A percentile compares a stretch with the other conserved stretches of the same genome.
Evolutionary conservation across 2,329 filamentous ascomycete species (phyloP).

Genomic region (Anisogramma anomala): DNA sequence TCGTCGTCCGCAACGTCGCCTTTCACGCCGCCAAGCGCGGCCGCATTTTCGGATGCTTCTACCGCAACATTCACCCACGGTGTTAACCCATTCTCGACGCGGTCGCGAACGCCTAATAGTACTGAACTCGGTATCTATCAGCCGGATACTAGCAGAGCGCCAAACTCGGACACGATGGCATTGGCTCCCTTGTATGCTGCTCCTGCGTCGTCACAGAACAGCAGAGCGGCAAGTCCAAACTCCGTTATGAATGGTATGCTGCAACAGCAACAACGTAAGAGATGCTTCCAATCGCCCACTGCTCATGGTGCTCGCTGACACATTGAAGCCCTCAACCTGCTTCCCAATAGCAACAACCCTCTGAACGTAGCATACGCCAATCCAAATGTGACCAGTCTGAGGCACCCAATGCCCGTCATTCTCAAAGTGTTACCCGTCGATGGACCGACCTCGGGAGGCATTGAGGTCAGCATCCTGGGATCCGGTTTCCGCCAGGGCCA

Average conservation of each 20-base stretch:
- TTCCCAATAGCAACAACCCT: slow-evolving; percentile 5
- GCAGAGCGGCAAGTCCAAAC: slow-evolving; percentile 65
- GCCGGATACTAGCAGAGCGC: slow-evolving; percentile 42
- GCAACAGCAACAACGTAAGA: slow-evolving; percentile 25
- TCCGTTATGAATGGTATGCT: slow-evolving; percentile 35
- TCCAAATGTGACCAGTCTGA: slow-evolving; percentile 5
- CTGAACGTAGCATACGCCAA: slow-evolving; percentile 7
- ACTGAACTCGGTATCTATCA: slow-evolving; percentile 48
- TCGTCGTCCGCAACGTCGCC: slow-evolving; percentile 31
- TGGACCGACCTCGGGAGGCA: slow-evolving; percentile 71
- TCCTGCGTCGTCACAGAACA: slow-evolving; percentile 60
- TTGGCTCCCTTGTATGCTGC: slow-evolving; percentile 59
- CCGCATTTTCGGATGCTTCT: slow-evolving; percentile 31
- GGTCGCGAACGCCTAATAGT: slow-evolving; percentile 55
- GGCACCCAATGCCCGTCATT: slow-evolving; percentile 44
- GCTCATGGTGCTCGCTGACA: not conserved
- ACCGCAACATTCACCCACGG: slow-evolving; percentile 35
- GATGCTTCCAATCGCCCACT: too few relatives aligned
- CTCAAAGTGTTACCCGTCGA: slow-evolving; percentile 76
- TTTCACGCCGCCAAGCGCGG: slow-evolving; percentile 35
- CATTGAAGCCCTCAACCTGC: not conserved
- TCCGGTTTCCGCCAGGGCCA: slow-evolving; percentile 65
- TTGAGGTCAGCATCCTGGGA: slow-evolving; percentile 76
- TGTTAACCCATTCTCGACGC: slow-evolving; percentile 38
- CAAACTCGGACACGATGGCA: slow-evolving; percentile 53